phyloP scores from a whole-genome alignment of 2,329 filamentous ascomycete species.

The Pezicula neosporulosa region DNA sequence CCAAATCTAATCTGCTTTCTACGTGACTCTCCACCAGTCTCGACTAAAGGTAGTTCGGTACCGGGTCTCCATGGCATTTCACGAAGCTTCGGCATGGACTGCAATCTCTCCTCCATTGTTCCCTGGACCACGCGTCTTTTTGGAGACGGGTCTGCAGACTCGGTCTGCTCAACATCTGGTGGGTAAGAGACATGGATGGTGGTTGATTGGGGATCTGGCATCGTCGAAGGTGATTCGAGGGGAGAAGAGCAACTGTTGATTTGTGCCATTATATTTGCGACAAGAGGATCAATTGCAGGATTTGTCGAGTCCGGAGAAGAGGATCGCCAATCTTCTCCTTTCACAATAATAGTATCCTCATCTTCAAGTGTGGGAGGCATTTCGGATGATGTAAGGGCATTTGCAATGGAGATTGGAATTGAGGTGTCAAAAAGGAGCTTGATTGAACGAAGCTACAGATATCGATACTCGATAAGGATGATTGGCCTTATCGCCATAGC shows the following conservation, averaged over 20 bases:
- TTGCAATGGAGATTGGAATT: background rate
- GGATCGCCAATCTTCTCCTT: constrained; percentile 18
- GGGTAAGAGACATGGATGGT: constrained; percentile 1
- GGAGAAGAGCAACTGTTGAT: constrained; percentile 17
- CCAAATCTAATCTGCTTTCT: constrained; percentile 30
- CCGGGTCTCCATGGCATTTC: constrained; percentile 26
- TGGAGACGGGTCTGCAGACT: constrained; percentile 6
- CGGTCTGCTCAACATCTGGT: constrained; percentile 1
- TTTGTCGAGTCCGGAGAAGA: constrained; percentile 8
- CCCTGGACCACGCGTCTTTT: constrained; percentile 8
- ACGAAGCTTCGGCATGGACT: constrained; percentile 25
- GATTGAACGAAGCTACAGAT: no score
- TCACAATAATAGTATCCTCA: constrained; percentile 18
- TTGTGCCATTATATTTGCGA: constrained; percentile 16
- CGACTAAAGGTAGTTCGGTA: constrained; percentile 25
- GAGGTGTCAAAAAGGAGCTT: background rate
- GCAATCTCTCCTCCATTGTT: constrained; percentile 27
- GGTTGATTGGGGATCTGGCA: constrained; percentile 3
- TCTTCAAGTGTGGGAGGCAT: constrained; percentile 19
- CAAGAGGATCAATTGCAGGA: constrained; percentile 12
- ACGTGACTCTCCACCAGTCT: constrained; percentile 27
- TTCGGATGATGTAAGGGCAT: constrained; percentile 4
- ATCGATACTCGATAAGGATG: background rate
- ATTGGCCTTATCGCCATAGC: background rate
- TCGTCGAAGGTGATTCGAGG: constrained; percentile 22